These are phyloP conservation scores for Aspergillus sp. DNA, from an alignment of 2,329 filamentous ascomycete species.

Conservation along the genomic window DNA sequence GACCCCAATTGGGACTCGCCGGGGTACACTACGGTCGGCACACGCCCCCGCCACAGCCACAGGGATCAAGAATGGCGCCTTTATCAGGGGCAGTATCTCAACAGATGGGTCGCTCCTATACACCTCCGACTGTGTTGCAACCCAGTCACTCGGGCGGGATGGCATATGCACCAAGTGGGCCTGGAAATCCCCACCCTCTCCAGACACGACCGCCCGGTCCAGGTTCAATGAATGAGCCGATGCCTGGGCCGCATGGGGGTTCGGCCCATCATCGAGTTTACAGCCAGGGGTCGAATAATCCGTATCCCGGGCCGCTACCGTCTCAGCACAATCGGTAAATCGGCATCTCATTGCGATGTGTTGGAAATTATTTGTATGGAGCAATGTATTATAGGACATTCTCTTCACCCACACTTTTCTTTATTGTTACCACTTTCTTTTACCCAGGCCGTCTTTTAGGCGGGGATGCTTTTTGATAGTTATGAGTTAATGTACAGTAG, in stretches of 20 bases:
- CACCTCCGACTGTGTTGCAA: constrained; percentile 37
- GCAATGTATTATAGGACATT: constrained; percentile 16
- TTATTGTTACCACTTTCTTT: background rate
- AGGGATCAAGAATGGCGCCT: constrained; percentile 24
- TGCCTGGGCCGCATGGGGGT: constrained; percentile 19
- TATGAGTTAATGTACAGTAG: constrained; percentile 21
- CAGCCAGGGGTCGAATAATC: constrained; percentile 36
- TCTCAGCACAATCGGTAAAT: constrained; percentile 29
- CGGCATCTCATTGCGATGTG: constrained; percentile 1
- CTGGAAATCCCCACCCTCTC: constrained; percentile 26
- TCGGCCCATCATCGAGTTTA: constrained; percentile 37
- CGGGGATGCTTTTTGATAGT: background rate
- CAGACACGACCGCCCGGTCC: constrained; percentile 29
- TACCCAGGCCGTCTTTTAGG: background rate
- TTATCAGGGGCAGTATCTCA: constrained; percentile 26
- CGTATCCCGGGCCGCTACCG: constrained; percentile 26
- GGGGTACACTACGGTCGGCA: constrained; percentile 33
- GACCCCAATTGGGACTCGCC: constrained; percentile 31
- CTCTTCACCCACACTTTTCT: background rate
- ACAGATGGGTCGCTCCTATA: constrained; percentile 38
- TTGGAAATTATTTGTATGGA: constrained; percentile 1
- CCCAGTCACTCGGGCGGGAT: constrained; percentile 29
- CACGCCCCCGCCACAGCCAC: constrained; percentile 34
- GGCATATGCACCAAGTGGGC: constrained; percentile 28
- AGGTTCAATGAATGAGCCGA: constrained; percentile 23